Conservation (phyloP, 108 stramenopile genomes). For the Schizochytrium sp. region DNA sequence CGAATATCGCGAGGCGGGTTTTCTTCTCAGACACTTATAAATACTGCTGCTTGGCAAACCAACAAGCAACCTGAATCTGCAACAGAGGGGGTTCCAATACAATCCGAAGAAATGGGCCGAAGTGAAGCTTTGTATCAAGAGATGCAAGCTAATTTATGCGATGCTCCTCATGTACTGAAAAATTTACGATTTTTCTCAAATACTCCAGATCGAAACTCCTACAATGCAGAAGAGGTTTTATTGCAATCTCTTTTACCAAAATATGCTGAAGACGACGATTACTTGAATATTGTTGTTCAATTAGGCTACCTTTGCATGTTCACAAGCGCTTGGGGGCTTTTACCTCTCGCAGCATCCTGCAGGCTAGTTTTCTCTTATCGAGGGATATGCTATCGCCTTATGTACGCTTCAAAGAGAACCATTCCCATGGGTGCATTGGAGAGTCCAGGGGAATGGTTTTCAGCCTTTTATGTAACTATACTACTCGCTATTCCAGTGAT, state of each 20-base stretch:
- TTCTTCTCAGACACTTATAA: too few relatives aligned
- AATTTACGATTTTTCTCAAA: background rate
- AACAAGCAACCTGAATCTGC: too few relatives aligned
- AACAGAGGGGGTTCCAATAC: too few relatives aligned
- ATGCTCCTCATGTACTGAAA: too few relatives aligned
- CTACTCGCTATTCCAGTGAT: slow-evolving; percentile 42
- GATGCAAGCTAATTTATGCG: too few relatives aligned
- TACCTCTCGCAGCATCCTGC: slow-evolving; percentile 30
- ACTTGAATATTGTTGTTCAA: slow-evolving; percentile 3
- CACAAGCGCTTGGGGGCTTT: slow-evolving; percentile 54
- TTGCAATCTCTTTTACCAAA: background rate
- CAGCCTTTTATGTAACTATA: background rate
- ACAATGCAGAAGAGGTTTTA: background rate
- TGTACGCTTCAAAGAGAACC: slow-evolving; percentile 44
- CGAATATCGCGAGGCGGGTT: background rate
- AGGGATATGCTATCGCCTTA: slow-evolving; percentile 45
- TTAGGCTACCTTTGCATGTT: slow-evolving; percentile 56
- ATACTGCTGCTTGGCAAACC: too few relatives aligned
- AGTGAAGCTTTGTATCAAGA: background rate
- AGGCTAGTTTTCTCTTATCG: slow-evolving; percentile 39
- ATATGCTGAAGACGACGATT: slow-evolving; percentile 36
- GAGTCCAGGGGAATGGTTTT: slow-evolving; percentile 34
- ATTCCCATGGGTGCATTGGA: slow-evolving; percentile 15
- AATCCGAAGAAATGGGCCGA: background rate
- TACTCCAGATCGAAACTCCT: slow-evolving; percentile 15